Evolutionary conservation across 2,329 filamentous ascomycete species (phyloP), one percentile per base, ranked within the genome.

Genomic region (Fusarium staphyleae): DNA sequence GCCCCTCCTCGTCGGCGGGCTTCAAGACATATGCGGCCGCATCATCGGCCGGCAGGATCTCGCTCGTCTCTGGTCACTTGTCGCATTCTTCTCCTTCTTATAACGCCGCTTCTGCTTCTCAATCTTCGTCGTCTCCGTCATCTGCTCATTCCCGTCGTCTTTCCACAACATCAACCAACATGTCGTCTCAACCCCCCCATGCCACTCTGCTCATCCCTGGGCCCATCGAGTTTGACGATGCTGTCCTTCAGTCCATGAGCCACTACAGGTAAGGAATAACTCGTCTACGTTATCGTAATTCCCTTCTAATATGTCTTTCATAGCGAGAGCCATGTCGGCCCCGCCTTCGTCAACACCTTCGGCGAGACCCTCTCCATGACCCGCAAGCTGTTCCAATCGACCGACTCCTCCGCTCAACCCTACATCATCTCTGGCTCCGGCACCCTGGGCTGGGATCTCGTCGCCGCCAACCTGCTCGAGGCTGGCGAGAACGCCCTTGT

Each of bases 161-260:
- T 51, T 67, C 65, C 34, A 62, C 65, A 52, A 49, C 65, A 32
- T 48, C 51, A 32, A 57, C 69, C 70, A 78, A 70, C 47, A 87
- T 87, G 85, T 87, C 84, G 64, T 80, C 78, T 54, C 85, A 87
- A 67, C 79, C 83, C 48, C 74, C 79, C 43, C 85, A 88, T 70
- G 76, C 85, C 35, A 88, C 93, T 49, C 81, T 99, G 76, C 86
- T 99, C 77, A 98, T 99, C 71, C 95, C 95, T 42, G 95, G 95
- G 61, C 95, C 95, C 70, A 96, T 98, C 75, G 93, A 98, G 79
- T 97, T 97, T 72, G 93, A 97, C 74, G 93, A 98, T 93, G 92
- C 87, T 40, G 93, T 98, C 56, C 86, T 97, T 45, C 85, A 93
- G 75, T 91, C 92, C 57, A 97, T 97, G 93, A 88, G 89, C 80